phyloP scores from a whole-genome alignment of 306 rosid genomes.

The Ammopiptanthus mongolicus region DNA sequence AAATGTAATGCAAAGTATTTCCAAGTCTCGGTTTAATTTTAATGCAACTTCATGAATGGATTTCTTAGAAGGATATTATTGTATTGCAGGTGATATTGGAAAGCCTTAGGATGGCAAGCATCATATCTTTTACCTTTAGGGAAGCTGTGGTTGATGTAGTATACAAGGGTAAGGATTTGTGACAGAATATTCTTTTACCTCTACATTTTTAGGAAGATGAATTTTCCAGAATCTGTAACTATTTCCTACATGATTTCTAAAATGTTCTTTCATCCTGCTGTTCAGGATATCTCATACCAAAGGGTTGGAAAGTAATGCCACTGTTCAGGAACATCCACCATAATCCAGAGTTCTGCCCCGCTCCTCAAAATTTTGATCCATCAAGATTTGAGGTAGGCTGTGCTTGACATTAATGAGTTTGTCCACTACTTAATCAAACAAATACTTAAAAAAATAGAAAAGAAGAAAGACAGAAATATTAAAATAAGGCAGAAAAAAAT shows the following conservation, averaged over 20 bases:
- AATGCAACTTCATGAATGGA: no score
- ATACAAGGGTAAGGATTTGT: constrained; percentile 54
- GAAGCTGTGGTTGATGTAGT: constrained; percentile 84
- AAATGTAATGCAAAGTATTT: no score
- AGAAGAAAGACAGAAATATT: no score
- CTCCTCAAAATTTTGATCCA: constrained; percentile 76
- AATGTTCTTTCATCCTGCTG: background rate
- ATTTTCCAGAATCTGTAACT: background rate
- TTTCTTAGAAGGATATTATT: no score
- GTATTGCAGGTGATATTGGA: constrained; percentile 67
- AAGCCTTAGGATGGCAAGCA: constrained; percentile 86
- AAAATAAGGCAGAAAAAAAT: no score
- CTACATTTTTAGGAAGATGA: background rate
- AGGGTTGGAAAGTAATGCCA: constrained; percentile 99
- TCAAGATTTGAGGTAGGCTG: constrained; percentile 80
- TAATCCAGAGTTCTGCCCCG: constrained; percentile 60
- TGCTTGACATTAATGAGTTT: background rate
- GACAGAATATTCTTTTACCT: background rate
- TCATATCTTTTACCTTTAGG: constrained; percentile 83
- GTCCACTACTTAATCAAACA: constrained; percentile 3
- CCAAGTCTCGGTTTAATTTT: no score
- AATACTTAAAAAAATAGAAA: background rate
- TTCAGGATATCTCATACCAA: constrained; percentile 83
- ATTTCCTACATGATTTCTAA: background rate
- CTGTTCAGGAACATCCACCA: constrained; percentile 90